These are phyloP conservation scores for Periconia digitata DNA, from an alignment of 2,329 filamentous ascomycete genomes.

Conservation along the genomic window DNA sequence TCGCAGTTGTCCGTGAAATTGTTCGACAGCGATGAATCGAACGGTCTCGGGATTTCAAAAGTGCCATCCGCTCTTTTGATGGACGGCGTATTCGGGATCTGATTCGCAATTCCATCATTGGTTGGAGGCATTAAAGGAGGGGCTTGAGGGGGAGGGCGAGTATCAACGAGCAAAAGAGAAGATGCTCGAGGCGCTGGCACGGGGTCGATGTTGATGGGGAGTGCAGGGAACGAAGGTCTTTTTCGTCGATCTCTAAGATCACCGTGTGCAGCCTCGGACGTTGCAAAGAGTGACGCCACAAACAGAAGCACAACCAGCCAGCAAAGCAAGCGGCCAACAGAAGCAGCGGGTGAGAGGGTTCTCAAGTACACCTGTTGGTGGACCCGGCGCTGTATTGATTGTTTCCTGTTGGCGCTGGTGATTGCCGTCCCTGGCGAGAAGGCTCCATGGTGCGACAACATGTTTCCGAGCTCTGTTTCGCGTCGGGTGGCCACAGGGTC, in stretches of 20 bases:
- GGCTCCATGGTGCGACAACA: constrained; percentile 37
- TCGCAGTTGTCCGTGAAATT: constrained; percentile 63
- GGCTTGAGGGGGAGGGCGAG: constrained; percentile 27
- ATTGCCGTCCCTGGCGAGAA: constrained; percentile 16
- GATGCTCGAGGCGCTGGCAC: constrained; percentile 30
- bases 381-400: constrained; percentile 23
- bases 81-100: constrained; percentile 21
- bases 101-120: constrained; percentile 25
- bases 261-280: constrained; percentile 33
- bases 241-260: constrained; percentile 21
- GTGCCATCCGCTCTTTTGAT: constrained; percentile 25
- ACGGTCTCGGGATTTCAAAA: constrained; percentile 45
- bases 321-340: constrained; percentile 15
- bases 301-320: constrained; percentile 29
- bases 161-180: constrained; percentile 31
- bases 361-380: constrained; percentile 20
- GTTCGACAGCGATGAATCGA: constrained; percentile 53
- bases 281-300: constrained; percentile 28
- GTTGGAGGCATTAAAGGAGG: constrained; percentile 39
- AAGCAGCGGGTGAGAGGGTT: constrained; percentile 12
- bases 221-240: constrained; percentile 21
- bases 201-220: constrained; percentile 21
- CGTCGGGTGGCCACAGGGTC: constrained; percentile 9
- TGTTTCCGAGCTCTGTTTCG: constrained; percentile 24
- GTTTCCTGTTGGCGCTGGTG: constrained; percentile 11